Evolutionary conservation across 176 grass and related monocot species (phyloP), one percentile per base, ranked within the genome.

Genomic region (Lolium perenne): DNA sequence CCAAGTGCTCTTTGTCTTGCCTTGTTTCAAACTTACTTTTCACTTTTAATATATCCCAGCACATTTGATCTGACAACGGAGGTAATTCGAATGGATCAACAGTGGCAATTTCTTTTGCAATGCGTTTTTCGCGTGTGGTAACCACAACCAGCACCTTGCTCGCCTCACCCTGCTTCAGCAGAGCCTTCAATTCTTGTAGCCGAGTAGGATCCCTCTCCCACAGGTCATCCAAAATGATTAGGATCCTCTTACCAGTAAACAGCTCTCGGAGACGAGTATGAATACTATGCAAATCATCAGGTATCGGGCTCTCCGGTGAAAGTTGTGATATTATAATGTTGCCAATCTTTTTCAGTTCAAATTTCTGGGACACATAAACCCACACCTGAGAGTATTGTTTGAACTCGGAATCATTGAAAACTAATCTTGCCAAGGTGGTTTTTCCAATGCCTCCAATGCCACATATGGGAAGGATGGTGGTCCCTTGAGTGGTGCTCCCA

Each of bases 41-140:
- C 8, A 3, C 22, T 21, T 83, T 71, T 18, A 83, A 25, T 43
- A 83, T 83, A 45, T 71, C 20, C 67, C 81, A 83, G 32, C 81
- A 83, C 66, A 83, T 83, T 1, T 46, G n/a, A 59, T 58, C n/a
- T 26, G 81, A 11, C 66, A 83, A 46, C 0, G 35, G 26, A 16
- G 62, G 23, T 32, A 65, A 65, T 29, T 15, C 25, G 1, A 14
- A 65, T 15, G 10, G 25, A 15, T 25, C 12, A 65, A 15, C 62
- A 0, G 12, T 29, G 14, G 25, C 23, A 65, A 65, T 65, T 65
- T 32, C 62, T 6, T 32, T 5, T 65, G 62, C 62, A 15, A 65
- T 65, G 11, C 5, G 14, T 32, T 65, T 12, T 15, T 15, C 62
- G 12, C 62, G 62, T 65, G 62, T 65, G 62, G 62, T 65, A 14